Base-by-base conservation (phyloP, 2,329 filamentous ascomycete species). In the Aspergillus oerlinghausenensis region DNA sequence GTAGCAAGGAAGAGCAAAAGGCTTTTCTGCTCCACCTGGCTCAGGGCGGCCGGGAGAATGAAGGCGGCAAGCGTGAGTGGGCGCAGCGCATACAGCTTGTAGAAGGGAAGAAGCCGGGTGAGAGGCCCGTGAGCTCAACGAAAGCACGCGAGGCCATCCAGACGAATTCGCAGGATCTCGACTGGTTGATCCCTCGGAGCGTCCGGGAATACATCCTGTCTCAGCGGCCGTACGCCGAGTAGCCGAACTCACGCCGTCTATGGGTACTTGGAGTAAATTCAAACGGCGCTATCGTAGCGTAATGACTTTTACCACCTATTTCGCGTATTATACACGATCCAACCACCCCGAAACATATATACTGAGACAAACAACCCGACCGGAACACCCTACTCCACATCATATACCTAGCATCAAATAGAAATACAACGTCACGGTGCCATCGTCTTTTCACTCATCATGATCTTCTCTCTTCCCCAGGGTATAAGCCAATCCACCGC, bases 401-500 rank as follows among this genome's bases (percentile, higher is more conserved):
- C 42, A 55, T 43, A 28, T 48, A 25, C 42, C 50, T 48, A 35
- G 29, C 29, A 17, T 38, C 32, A 38, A 38, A 17, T 17, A 38
- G 14, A 49, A 29, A 9, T 23, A 51, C 32, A 32, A 45, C 50
- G 42, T 17, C 29, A 52, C 51, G 28, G 5, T 23, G 25, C 49
- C 55, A 54, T 42, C 38, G 14, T 57, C 38, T 3, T 58, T 51
- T 38, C 68, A 65, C 17, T 73, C 74, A 55, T 77, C 74, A 35
- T 7, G 43, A n/a, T 73, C 70, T 40, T 73, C 71, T 43, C 71
- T 69, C 64, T 73, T 74, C 11, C 76, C 77, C 56, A 78, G 65
- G 4, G 73, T 73, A 67, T 80, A 80, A 9, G 76, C 77, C 58
- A 79, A 59, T 14, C 78, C 77, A 14, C 78, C 77, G 43, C 74